Conservation (phyloP, 2,329 filamentous ascomycete genomes). For the Pseudopithomyces maydicus region DNA sequence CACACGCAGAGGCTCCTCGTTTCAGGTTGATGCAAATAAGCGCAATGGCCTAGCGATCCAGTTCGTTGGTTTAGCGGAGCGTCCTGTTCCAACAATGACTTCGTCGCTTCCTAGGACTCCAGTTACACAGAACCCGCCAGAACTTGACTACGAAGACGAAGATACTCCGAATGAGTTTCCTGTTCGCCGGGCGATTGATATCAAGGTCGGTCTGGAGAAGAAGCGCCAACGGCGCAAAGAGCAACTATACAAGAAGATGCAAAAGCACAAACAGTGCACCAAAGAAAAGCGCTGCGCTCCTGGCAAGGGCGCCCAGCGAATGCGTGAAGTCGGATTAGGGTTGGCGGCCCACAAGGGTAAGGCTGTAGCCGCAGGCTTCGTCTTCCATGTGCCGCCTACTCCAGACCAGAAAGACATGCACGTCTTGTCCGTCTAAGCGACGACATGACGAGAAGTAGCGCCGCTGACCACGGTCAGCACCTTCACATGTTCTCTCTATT, state of each 20-base stretch:
- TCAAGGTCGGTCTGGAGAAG: conserved; percentile 86
- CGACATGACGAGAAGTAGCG: conserved; percentile 30
- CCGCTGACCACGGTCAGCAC: conserved; percentile 42
- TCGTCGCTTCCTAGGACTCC: conserved; percentile 85
- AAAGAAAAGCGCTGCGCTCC: conserved; percentile 74
- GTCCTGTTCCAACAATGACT: conserved; percentile 74
- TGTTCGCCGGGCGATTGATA: conserved; percentile 92
- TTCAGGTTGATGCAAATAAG: conserved; percentile 40
- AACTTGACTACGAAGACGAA: conserved; percentile 45
- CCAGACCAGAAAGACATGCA: conserved; percentile 47
- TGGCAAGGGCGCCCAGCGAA: conserved; percentile 88
- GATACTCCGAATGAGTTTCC: conserved; percentile 59
- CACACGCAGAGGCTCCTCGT: conserved; percentile 52
- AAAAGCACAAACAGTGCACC: conserved; percentile 80
- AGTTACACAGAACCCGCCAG: conserved; percentile 49
- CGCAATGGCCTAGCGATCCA: conserved; percentile 48
- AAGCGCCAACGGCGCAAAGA: conserved; percentile 92
- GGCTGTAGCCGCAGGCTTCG: conserved; percentile 26
- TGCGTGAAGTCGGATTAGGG: conserved; percentile 88
- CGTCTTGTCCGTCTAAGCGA: conserved; percentile 49
- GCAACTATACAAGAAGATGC: conserved; percentile 89
- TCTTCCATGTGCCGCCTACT: conserved; percentile 29
- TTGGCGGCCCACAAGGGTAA: conserved; percentile 76
- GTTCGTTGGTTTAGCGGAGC: conserved; percentile 60
- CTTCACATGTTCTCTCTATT: conserved; percentile 28